phyloP scores from a whole-genome alignment of 352 stramenopile genomes.

The Globisporangium heterothallicum region DNA sequence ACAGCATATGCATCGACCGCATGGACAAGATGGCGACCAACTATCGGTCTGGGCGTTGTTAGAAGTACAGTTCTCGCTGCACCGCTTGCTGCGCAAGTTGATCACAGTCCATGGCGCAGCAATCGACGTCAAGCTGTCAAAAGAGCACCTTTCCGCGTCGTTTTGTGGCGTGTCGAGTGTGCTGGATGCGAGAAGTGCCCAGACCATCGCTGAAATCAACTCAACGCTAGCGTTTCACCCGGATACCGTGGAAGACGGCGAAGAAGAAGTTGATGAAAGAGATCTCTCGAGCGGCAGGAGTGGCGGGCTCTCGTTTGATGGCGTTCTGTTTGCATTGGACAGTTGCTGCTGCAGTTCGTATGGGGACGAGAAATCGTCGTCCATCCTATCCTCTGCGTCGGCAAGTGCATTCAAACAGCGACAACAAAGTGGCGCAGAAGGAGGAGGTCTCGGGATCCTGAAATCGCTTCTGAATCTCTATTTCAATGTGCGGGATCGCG shows the following conservation, averaged over 20 bases:
- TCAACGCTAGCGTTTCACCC: not conserved
- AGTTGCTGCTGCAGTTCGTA: constrained; percentile 19
- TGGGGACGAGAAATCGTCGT: constrained; percentile 12
- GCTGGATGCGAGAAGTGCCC: constrained; percentile 17
- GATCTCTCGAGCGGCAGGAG: not conserved
- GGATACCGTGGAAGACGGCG: no score
- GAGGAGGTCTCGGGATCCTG: constrained; percentile 14
- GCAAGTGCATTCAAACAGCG: not conserved
- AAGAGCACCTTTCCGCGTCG: constrained; percentile 26
- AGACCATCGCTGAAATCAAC: constrained; percentile 9
- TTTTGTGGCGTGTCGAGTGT: constrained; percentile 29
- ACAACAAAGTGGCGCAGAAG: not conserved
- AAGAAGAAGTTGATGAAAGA: not conserved
- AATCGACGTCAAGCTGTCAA: constrained; percentile 27
- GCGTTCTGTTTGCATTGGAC: constrained; percentile 31
- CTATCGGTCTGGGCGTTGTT: constrained; percentile 44
- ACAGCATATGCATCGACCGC: not conserved
- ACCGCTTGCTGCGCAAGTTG: constrained; percentile 41
- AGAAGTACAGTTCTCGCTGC: constrained; percentile 49
- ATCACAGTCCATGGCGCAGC: constrained; percentile 11
- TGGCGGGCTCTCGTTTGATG: constrained; percentile 32
- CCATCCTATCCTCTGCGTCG: not conserved
- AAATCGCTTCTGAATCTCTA: constrained; percentile 35
- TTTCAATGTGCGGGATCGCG: constrained; percentile 20
- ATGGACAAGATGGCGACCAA: not conserved